Conservation (phyloP, 148 eudicot genomes). For the Cornus suecica region DNA sequence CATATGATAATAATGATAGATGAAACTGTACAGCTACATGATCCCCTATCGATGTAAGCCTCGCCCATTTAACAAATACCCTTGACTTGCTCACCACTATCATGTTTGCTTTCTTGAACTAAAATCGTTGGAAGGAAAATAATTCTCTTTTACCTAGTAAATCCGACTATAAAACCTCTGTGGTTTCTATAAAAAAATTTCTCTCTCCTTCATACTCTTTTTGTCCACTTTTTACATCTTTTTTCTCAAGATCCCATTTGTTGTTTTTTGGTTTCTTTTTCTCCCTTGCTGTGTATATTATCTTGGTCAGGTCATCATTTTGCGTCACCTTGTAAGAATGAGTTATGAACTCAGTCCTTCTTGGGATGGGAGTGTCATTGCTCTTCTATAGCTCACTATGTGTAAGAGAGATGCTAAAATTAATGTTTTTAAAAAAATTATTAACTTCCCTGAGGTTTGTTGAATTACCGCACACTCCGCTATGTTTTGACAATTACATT, state of each 20-base stretch:
- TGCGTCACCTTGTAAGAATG: not conserved
- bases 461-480: too few species aligned
- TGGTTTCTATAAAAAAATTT: not conserved
- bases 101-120: not conserved
- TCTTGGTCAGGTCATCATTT: too few species aligned
- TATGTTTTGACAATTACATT: too few species aligned
- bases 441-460: too few species aligned
- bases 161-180: not conserved
- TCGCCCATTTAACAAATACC: not conserved
- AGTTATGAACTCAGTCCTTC: not conserved
- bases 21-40: not conserved
- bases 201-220: not conserved
- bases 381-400: not conserved
- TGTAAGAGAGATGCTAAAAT: not conserved
- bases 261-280: too few species aligned
- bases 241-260: not conserved
- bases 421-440: too few species aligned
- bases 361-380: not conserved
- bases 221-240: not conserved
- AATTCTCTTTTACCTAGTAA: not conserved
- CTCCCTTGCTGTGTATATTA: not conserved
- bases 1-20: not conserved
- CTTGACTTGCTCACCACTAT: not conserved
- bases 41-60: not conserved
- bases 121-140: not conserved